Evolutionary conservation across 1,284 basidiomycete genomes (phyloP).

Genomic region (Malassezia psittaci): DNA sequence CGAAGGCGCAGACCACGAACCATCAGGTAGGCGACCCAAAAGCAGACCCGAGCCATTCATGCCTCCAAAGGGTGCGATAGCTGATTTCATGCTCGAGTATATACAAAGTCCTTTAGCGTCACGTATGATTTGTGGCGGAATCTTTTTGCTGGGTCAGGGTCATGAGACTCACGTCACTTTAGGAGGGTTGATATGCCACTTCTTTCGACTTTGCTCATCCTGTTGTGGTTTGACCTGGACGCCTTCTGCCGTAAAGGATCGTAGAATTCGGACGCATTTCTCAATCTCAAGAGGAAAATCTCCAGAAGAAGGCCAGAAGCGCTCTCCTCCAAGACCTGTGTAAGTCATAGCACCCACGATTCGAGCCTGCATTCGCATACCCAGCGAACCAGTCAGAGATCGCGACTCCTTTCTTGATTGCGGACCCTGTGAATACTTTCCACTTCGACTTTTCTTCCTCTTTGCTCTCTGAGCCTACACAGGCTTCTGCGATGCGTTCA

Average conservation of each 20-base stretch:
- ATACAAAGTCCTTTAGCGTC: conserved; percentile 50
- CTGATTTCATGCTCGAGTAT: conserved; percentile 52
- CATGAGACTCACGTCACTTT: conserved; percentile 45
- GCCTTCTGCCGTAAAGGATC: conserved; percentile 36
- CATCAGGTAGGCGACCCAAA: conserved; percentile 35
- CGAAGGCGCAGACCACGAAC: conserved; percentile 52
- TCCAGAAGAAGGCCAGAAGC: conserved; percentile 53
- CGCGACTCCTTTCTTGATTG: conserved; percentile 31
- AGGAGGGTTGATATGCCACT: conserved; percentile 40
- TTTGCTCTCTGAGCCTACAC: not conserved
- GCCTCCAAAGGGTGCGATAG: conserved; percentile 53
- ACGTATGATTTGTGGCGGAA: conserved; percentile 52
- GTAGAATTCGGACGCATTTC: conserved; percentile 53
- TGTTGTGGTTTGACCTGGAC: conserved; percentile 23
- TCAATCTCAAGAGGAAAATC: conserved; percentile 53
- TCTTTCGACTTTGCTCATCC: not conserved
- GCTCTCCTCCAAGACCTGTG: conserved; percentile 49
- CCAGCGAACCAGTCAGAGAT: conserved; percentile 40
- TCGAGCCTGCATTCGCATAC: conserved; percentile 36
- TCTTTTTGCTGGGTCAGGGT: conserved; percentile 43
- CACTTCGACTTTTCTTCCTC: not conserved
- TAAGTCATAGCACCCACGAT: conserved; percentile 8
- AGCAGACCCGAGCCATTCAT: conserved; percentile 51
- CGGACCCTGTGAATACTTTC: not conserved
- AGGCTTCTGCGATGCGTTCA: not conserved